phyloP scores from a whole-genome alignment of 192 early-diverging fungal genomes.

The Backusella australiensis region DNA sequence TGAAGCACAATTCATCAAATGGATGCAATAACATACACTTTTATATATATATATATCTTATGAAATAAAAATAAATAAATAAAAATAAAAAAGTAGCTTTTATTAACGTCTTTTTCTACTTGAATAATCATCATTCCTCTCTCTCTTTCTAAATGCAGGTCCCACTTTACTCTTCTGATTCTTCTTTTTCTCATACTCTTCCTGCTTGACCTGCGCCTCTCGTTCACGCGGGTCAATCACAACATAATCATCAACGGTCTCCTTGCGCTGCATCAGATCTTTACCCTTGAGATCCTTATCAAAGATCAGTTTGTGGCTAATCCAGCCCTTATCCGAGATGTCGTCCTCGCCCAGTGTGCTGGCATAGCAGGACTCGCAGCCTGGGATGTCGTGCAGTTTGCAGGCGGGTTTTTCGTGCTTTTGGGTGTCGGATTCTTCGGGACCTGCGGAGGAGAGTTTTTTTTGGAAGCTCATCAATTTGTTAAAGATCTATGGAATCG shows the following conservation, averaged over 20 bases:
- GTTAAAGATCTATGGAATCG: constrained; percentile 36
- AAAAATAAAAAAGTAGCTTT: not conserved
- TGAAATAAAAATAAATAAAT: not conserved
- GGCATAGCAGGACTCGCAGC: constrained; percentile 71
- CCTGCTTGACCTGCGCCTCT: constrained; percentile 17
- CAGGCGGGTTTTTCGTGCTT: constrained; percentile 51
- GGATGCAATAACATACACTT: too few species aligned
- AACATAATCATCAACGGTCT: constrained; percentile 61
- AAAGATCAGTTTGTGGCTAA: constrained; percentile 75
- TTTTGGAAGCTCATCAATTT: constrained; percentile 56
- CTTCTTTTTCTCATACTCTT: constrained; percentile 15
- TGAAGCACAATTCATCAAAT: too few species aligned
- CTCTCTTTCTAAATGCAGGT: constrained; percentile 12
- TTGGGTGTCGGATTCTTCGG: constrained; percentile 11
- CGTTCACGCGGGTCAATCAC: constrained; percentile 63
- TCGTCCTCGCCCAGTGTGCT: constrained; percentile 45
- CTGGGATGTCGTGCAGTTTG: constrained; percentile 62
- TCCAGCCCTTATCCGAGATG: constrained; percentile 65
- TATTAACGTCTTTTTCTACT: not conserved
- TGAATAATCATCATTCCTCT: not conserved
- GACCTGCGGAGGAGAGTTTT: constrained; percentile 40
- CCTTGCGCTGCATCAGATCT: constrained; percentile 51
- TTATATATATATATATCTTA: too few species aligned
- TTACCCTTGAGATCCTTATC: constrained; percentile 65
- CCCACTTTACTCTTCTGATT: constrained; percentile 12